Percentiles rank a stretch among this genome's conserved stretches.
Evolutionary conservation across 805 yeast species (phyloP).

Genomic region (Komagataella mondaviorum): DNA sequence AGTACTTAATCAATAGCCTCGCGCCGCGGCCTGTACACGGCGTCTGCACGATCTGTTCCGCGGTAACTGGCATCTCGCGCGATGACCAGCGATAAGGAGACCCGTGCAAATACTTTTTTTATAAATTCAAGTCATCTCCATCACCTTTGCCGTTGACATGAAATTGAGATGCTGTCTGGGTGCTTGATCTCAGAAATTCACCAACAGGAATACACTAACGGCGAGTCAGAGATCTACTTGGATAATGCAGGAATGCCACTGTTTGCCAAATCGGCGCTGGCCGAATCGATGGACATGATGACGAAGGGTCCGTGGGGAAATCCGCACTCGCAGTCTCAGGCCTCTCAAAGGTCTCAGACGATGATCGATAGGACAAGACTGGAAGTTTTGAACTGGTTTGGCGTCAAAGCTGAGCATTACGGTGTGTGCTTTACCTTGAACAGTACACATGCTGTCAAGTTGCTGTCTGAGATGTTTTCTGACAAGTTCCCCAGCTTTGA

Average conservation of each 20-base stretch:
- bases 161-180: background rate
- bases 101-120: background rate
- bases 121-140: background rate
- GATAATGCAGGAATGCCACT: slow-evolving; percentile 32
- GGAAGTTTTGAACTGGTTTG: slow-evolving; percentile 17
- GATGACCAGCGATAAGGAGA: background rate
- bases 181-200: background rate
- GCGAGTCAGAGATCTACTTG: slow-evolving; percentile 23
- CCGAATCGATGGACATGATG: slow-evolving; percentile 11
- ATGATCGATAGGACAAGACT: slow-evolving; percentile 15
- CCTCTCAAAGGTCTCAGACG: slow-evolving; percentile 15
- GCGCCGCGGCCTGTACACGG: background rate
- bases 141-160: background rate
- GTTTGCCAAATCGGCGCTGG: slow-evolving; percentile 16
- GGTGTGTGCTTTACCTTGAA: slow-evolving; percentile 26
- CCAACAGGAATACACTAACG: background rate
- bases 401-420: slow-evolving; percentile 20
- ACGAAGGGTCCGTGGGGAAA: slow-evolving; percentile 17
- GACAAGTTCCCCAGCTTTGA: slow-evolving; percentile 10
- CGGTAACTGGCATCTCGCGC: background rate
- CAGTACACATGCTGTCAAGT: slow-evolving; percentile 24
- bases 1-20: background rate
- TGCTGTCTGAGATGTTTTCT: slow-evolving; percentile 15
- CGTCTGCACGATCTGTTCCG: background rate
- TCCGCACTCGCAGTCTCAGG: slow-evolving; percentile 26